Percentiles rank a stretch among this genome's conserved stretches.
These are phyloP conservation scores for Pichia sp. DNA, from an alignment of 1,139 yeast species.

Conservation along the genomic window DNA sequence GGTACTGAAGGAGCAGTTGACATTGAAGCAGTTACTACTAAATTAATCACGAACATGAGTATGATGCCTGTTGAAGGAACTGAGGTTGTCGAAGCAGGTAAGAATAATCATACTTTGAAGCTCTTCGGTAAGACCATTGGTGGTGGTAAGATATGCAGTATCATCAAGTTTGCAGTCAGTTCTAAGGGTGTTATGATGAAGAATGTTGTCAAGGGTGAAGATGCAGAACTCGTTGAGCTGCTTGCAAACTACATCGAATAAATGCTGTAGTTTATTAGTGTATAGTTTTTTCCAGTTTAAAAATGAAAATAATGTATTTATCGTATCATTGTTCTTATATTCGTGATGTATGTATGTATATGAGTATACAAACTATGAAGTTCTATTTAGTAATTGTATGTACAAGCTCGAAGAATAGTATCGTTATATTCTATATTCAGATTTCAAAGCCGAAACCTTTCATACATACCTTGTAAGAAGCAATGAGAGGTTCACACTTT, in stretches of 20 bases:
- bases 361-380: too few species aligned
- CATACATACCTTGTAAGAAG: slow-evolving; percentile 80
- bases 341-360: too few species aligned
- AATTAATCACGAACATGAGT: slow-evolving; percentile 34
- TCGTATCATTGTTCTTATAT: too few species aligned
- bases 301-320: too few species aligned
- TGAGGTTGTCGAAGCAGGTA: slow-evolving; percentile 50
- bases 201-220: slow-evolving; percentile 63
- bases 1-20: slow-evolving; percentile 31
- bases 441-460: slow-evolving; percentile 77
- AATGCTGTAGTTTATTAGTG: too few species aligned
- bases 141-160: slow-evolving; percentile 64
- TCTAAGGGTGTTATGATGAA: slow-evolving; percentile 75
- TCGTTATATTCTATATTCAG: slow-evolving; percentile 11
- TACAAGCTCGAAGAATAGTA: too few species aligned
- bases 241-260: slow-evolving; percentile 37
- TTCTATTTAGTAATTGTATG: too few species aligned
- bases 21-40: slow-evolving; percentile 44
- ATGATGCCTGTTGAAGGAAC: slow-evolving; percentile 79
- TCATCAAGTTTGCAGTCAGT: slow-evolving; percentile 65
- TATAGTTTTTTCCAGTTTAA: too few species aligned
- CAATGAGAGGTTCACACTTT: slow-evolving; percentile 68
- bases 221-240: slow-evolving; percentile 39
- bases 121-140: slow-evolving; percentile 74
- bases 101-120: slow-evolving; percentile 59